Conservation (phyloP, 805 yeast genomes). For the Sporopachydermia quercuum region DNA sequence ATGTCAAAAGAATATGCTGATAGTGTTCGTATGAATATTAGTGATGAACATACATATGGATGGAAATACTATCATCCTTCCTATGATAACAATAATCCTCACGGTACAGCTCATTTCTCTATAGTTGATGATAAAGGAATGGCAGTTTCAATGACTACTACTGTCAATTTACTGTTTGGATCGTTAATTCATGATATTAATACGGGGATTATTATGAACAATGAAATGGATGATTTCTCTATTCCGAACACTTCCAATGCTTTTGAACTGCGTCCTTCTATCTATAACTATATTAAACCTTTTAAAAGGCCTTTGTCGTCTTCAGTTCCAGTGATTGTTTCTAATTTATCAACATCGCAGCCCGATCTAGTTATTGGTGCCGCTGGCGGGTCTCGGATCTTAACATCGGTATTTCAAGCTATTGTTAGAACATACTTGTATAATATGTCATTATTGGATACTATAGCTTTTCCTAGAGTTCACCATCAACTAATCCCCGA, state of each 20-base stretch:
- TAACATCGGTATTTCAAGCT: conserved; percentile 73
- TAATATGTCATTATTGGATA: conserved; percentile 42
- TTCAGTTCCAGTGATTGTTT: conserved; percentile 59
- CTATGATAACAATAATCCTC: conserved; percentile 63
- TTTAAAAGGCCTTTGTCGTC: conserved; percentile 76
- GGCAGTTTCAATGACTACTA: conserved; percentile 80
- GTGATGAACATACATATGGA: conserved; percentile 38
- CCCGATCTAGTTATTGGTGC: conserved; percentile 73
- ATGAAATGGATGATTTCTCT: conserved; percentile 93
- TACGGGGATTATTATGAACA: conserved; percentile 76
- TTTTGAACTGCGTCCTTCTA: conserved; percentile 69
- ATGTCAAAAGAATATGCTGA: conserved; percentile 43
- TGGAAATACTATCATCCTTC: conserved; percentile 73
- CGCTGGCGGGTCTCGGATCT: conserved; percentile 85
- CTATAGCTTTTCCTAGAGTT: conserved; percentile 65
- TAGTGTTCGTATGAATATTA: conserved; percentile 32
- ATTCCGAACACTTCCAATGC: conserved; percentile 55
- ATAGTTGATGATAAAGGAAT: conserved; percentile 60
- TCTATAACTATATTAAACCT: conserved; percentile 64
- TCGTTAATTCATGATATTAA: conserved; percentile 62
- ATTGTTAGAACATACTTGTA: conserved; percentile 51
- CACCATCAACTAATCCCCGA: conserved; percentile 88
- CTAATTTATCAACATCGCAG: conserved; percentile 25
- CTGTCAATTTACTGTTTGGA: conserved; percentile 76
- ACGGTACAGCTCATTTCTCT: conserved; percentile 84